These are phyloP conservation scores for Neurospora sp. DNA, from an alignment of 495 filamentous ascomycete genomes.

Conservation along the genomic window DNA sequence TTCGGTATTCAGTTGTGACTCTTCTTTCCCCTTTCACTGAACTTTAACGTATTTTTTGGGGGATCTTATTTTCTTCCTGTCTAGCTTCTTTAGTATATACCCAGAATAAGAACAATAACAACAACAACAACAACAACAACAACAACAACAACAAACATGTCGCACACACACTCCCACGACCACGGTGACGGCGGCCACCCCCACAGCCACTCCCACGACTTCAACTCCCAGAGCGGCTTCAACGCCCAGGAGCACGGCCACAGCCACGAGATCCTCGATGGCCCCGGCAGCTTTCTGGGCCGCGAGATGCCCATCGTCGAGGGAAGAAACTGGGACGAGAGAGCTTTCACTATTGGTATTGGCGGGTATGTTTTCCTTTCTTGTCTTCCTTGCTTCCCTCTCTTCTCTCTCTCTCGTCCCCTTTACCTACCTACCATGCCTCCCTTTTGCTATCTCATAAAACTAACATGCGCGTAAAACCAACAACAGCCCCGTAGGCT, in stretches of 20 bases:
- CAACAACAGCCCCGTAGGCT: slow-evolving; percentile 72
- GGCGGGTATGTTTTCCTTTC: slow-evolving; percentile 60
- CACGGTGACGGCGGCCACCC: slow-evolving; percentile 14
- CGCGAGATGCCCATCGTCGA: slow-evolving; percentile 92
- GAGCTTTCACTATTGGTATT: slow-evolving; percentile 92
- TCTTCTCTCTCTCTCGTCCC: no score
- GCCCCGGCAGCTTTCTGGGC: slow-evolving; percentile 78
- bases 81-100: background rate
- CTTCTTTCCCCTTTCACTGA: background rate
- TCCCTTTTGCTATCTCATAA: no score
- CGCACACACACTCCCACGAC: slow-evolving; percentile 21
- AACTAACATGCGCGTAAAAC: no score
- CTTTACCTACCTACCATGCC: no score
- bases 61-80: background rate
- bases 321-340: slow-evolving; percentile 77
- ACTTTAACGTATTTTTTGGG: no score
- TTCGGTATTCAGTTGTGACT: background rate
- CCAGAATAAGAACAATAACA: background rate
- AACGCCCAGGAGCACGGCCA: slow-evolving; percentile 77
- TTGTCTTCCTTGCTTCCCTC: background rate
- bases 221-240: slow-evolving; percentile 49
- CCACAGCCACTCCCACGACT: slow-evolving; percentile 50
- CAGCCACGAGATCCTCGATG: slow-evolving; percentile 89
- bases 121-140: background rate
- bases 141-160: background rate